A percentile compares a stretch with the other conserved stretches of the same genome.
phyloP scores from a whole-genome alignment of 2,329 filamentous ascomycete genomes.

The Aspergillus sp. region DNA sequence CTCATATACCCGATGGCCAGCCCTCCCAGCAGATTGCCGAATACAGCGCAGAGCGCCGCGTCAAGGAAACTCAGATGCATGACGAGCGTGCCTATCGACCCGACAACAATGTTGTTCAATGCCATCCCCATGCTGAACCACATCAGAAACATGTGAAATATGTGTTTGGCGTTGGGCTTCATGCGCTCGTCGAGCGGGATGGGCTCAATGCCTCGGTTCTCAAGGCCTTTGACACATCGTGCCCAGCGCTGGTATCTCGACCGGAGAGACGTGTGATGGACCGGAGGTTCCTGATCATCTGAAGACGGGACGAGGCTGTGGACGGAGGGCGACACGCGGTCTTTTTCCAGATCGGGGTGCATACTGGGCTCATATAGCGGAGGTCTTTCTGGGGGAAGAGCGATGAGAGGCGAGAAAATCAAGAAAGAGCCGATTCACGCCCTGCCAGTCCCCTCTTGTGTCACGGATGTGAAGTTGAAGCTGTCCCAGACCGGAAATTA shows the following conservation, averaged over 20 bases:
- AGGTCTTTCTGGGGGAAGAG: not conserved
- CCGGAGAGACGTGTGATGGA: conserved; percentile 1
- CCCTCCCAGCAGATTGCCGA: conserved; percentile 36
- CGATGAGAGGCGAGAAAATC: not conserved
- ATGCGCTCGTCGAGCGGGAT: conserved; percentile 28
- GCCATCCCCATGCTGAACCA: conserved; percentile 43
- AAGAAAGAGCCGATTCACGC: conserved; percentile 1
- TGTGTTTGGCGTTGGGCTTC: conserved; percentile 21
- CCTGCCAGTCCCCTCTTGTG: not conserved
- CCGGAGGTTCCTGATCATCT: conserved; percentile 16
- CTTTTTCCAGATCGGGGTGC: conserved; percentile 26
- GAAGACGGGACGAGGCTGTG: conserved; percentile 19
- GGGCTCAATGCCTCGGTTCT: conserved; percentile 27
- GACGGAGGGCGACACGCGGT: conserved; percentile 21
- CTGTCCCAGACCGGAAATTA: not conserved
- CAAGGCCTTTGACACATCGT: conserved; percentile 23
- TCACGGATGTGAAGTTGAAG: not conserved
- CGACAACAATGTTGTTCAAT: conserved; percentile 42
- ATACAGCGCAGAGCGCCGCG: conserved; percentile 37
- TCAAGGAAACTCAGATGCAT: conserved; percentile 42
- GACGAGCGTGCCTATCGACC: conserved; percentile 42
- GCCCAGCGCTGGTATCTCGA: conserved; percentile 24
- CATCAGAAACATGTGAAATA: conserved; percentile 33
- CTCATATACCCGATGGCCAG: conserved; percentile 41
- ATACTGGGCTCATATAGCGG: conserved; percentile 7